Percentiles rank a stretch among this genome's conserved stretches.
Evolutionary conservation across 352 stramenopile genomes (phyloP).

Genomic region (Globisporangium orthogonon): DNA sequence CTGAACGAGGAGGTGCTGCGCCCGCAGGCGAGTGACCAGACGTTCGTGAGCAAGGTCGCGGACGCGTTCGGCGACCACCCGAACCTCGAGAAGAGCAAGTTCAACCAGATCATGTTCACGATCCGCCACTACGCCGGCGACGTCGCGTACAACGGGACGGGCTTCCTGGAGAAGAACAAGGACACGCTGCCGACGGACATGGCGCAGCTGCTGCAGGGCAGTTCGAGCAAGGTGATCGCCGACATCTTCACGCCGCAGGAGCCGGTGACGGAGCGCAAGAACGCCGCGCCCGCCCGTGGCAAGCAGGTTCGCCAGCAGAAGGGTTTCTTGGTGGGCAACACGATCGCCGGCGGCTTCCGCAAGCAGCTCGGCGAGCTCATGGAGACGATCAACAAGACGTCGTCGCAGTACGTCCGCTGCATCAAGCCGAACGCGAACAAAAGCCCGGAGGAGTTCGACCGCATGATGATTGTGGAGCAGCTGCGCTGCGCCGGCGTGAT

Average conservation of each 20-base stretch:
- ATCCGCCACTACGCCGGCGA: slow-evolving; percentile 82
- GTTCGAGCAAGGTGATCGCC: slow-evolving; percentile 49
- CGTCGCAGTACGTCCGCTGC: slow-evolving; percentile 84
- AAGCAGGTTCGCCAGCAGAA: slow-evolving; percentile 53
- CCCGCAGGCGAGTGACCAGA: slow-evolving; percentile 74
- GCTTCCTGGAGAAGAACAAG: slow-evolving; percentile 85
- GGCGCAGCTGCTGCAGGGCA: slow-evolving; percentile 65
- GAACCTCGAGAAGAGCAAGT: slow-evolving; percentile 80
- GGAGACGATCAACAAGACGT: slow-evolving; percentile 86
- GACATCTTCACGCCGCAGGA: slow-evolving; percentile 50
- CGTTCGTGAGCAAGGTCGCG: slow-evolving; percentile 81
- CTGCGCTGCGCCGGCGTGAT: slow-evolving; percentile 88
- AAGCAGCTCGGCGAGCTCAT: slow-evolving; percentile 83
- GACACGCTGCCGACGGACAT: slow-evolving; percentile 78
- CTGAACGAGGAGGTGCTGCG: slow-evolving; percentile 95
- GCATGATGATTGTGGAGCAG: slow-evolving; percentile 84
- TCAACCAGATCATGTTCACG: slow-evolving; percentile 78
- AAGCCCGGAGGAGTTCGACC: slow-evolving; percentile 77
- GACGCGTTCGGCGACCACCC: slow-evolving; percentile 72
- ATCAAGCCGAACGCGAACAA: slow-evolving; percentile 92
- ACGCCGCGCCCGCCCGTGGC: slow-evolving; percentile 18
- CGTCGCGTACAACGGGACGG: slow-evolving; percentile 71
- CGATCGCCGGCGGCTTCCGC: slow-evolving; percentile 79
- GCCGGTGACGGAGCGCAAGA: slow-evolving; percentile 19
- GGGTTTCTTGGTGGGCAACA: slow-evolving; percentile 78